Evolutionary conservation across 225 moss, liverwort and hornwort species (phyloP), one percentile per base, ranked within the genome.

Genomic region (Polytrichum formosum): DNA sequence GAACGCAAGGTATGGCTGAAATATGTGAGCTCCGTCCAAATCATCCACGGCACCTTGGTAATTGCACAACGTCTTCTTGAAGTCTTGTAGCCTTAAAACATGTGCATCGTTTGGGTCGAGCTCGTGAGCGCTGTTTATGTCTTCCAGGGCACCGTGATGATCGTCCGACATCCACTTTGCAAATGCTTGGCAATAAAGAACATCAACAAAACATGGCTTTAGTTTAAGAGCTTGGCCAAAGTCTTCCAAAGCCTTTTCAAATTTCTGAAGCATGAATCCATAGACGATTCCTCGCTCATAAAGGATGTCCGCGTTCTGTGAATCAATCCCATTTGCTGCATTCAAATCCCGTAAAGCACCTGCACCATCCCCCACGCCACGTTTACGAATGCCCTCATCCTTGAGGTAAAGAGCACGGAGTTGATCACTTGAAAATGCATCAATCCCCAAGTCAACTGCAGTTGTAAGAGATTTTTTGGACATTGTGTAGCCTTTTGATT

Each of bases 41-140:
- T 63, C 63, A 17, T 63, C 25, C 63, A 63, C 23, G 17, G 63
- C 63, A 22, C 63, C 63, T 63, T 63, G 63, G 27, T 63, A 63
- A 17, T 63, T 26, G 18, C 28, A 26, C 63, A 63, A 26, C 1
- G 21, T 28, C 9, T 22, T 18, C 27, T 63, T 63, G 63, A 63
- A 17, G 5, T 26, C 10, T 26, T 26, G 63, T 6, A 63, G 26
- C 17, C 8, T 28, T 16, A 28, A 28, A 26, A 28, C 26, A 18
- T 17, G 28, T 26, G 25, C 63, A 17, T 63, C 17, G 28, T 26
- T 28, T 63, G 63, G 28, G 5, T 63, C 18, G 26, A 63, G 23
- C 28, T 18, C 63, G 18, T 18, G 17, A 63, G 63, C 63, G 1
- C 18, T 63, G 63, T 28, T 10, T 20, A 63, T 23, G 26, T 63